phyloP scores from a whole-genome alignment of 2,329 filamentous ascomycete genomes.

The Venturiaceae sp. region DNA sequence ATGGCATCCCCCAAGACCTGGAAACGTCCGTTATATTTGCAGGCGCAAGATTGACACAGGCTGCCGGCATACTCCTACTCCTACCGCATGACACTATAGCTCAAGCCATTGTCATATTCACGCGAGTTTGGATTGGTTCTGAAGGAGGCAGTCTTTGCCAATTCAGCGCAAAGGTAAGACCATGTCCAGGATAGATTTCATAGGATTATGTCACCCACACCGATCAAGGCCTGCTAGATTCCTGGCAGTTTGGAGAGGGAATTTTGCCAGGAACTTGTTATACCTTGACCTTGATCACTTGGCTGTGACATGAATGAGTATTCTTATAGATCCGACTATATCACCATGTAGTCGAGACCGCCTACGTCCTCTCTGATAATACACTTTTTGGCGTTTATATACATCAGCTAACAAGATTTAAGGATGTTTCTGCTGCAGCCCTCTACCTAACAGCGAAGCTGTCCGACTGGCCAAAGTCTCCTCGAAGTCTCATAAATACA shows the following conservation, averaged over 20 bases:
- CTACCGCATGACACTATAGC: conserved; percentile 80
- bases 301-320: conserved; percentile 12
- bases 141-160: conserved; percentile 37
- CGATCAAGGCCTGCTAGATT: conserved; percentile 7
- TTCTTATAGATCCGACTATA: conserved; percentile 4
- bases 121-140: conserved; percentile 66
- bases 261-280: neutral
- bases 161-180: conserved; percentile 49
- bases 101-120: conserved; percentile 72
- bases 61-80: conserved; percentile 69
- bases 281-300: neutral
- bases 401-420: neutral
- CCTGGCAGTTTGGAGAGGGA: neutral
- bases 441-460: conserved; percentile 79
- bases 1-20: conserved; percentile 54
- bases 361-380: too few relatives aligned
- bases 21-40: conserved; percentile 64
- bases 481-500: conserved; percentile 73
- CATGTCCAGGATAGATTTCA: conserved; percentile 22
- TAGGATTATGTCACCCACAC: neutral
- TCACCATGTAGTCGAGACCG: too few relatives aligned
- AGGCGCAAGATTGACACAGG: conserved; percentile 65
- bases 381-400: too few relatives aligned
- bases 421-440: conserved; percentile 69
- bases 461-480: conserved; percentile 63